A percentile compares a stretch with the other conserved stretches of the same genome.
Conservation (phyloP, 768 basidiomycete genomes). For the Lentinus tigrinus region DNA sequence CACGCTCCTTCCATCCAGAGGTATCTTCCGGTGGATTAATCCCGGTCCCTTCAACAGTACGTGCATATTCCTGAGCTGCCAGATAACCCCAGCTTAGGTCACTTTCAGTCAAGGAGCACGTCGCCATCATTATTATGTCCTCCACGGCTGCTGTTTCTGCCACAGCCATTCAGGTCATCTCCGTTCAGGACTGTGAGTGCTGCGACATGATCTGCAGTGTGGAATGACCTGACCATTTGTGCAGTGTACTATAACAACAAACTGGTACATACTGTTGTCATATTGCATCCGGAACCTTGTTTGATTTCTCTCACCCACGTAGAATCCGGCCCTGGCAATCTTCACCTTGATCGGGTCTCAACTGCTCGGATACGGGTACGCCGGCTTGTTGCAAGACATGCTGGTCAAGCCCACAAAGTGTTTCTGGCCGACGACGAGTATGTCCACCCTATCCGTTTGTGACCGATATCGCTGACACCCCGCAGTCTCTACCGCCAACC, state of each 20-base stretch:
- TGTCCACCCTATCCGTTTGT: slow-evolving; percentile 1
- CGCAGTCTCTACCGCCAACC: slow-evolving; percentile 26
- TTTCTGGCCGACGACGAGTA: slow-evolving; percentile 30
- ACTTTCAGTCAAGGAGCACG: slow-evolving; percentile 34
- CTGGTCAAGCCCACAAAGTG: slow-evolving; percentile 50
- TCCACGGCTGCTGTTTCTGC: slow-evolving; percentile 33
- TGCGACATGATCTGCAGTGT: not conserved
- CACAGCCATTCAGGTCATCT: slow-evolving; percentile 33
- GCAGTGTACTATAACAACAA: slow-evolving; percentile 41
- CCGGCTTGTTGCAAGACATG: slow-evolving; percentile 40
- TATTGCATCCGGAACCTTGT: not conserved
- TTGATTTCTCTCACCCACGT: not conserved
- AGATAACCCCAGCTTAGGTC: not conserved
- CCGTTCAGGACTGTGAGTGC: slow-evolving; percentile 31
- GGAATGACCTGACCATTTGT: not conserved
- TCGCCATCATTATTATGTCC: slow-evolving; percentile 37
- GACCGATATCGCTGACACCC: not conserved
- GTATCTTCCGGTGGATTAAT: slow-evolving; percentile 33
- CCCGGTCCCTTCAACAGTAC: slow-evolving; percentile 39
- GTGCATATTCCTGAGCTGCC: slow-evolving; percentile 15
- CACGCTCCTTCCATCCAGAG: slow-evolving; percentile 28
- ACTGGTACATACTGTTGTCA: slow-evolving; percentile 15
- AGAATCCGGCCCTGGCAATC: slow-evolving; percentile 32
- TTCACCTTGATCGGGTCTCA: slow-evolving; percentile 37
- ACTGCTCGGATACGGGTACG: slow-evolving; percentile 34